phyloP scores from a whole-genome alignment of 257 asterid genomes.

The Avicennia marina region DNA sequence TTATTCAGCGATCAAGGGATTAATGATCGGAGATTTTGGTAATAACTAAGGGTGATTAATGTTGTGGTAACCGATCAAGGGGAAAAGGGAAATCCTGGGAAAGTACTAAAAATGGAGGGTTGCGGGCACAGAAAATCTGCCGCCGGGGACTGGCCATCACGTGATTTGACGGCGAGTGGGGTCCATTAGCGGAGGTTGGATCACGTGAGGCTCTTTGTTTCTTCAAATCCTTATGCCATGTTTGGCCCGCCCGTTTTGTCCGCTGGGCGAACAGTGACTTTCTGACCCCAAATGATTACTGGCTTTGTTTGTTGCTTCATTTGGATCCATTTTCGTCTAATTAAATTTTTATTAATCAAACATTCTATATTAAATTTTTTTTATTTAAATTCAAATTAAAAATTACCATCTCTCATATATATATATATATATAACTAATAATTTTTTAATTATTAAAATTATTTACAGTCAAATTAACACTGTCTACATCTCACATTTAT shows the following conservation, averaged over 20 bases:
- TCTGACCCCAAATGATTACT: too few species aligned
- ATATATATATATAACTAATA: too few species aligned
- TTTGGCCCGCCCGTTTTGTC: constrained; percentile 7
- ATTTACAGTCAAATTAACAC: too few species aligned
- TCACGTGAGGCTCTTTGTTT: constrained; percentile 17
- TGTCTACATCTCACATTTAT: too few species aligned
- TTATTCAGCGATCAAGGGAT: neutral
- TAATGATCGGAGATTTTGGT: constrained; percentile 7
- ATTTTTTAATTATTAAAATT: too few species aligned
- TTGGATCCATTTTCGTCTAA: too few species aligned
- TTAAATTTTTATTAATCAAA: too few species aligned
- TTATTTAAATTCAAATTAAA: too few species aligned
- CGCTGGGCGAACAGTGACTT: too few species aligned
- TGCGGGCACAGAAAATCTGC: constrained; percentile 15
- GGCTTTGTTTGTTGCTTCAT: too few species aligned
- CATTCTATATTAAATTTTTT: too few species aligned
- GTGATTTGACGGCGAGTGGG: constrained; percentile 12
- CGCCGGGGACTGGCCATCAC: neutral
- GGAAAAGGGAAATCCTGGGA: neutral
- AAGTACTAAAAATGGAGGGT: constrained; percentile 4
- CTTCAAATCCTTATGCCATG: constrained; percentile 1
- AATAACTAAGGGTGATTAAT: constrained; percentile 6
- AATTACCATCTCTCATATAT: too few species aligned
- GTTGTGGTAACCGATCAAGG: constrained; percentile 2
- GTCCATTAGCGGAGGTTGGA: constrained; percentile 8